Conservation (phyloP, 768 basidiomycete species). For the Boletus sp. region DNA sequence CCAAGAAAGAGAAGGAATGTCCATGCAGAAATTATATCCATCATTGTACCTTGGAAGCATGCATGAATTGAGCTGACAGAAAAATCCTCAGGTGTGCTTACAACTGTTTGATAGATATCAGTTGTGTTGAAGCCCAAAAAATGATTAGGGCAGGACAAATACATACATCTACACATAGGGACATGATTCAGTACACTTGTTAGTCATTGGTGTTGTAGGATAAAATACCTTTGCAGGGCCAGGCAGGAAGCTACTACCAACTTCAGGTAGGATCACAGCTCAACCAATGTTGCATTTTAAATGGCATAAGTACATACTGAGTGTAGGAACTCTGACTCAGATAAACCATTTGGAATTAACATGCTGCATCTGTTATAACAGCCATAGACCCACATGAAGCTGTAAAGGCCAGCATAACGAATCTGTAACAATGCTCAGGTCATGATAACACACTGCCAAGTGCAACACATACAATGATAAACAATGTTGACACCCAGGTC, state of each 20-base stretch:
- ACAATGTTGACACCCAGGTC: constrained; percentile 1
- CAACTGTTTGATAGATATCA: not conserved
- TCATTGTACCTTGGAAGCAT: not conserved
- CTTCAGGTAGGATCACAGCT: not conserved
- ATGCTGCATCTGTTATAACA: too few species aligned
- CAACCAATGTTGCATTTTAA: not conserved
- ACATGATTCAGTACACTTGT: not conserved
- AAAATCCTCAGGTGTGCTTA: not conserved
- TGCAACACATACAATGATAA: not conserved
- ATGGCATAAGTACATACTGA: constrained; percentile 1
- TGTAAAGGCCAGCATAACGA: constrained; percentile 3
- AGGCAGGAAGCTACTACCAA: constrained; percentile 2
- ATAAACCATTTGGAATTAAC: not conserved
- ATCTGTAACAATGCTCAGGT: not conserved
- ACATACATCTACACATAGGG: constrained; percentile 7
- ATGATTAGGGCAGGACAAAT: not conserved
- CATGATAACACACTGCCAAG: not conserved
- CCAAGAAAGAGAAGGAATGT: not conserved
- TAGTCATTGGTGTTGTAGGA: not conserved
- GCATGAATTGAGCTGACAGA: not conserved
- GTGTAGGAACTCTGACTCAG: not conserved
- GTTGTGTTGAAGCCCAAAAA: too few species aligned
- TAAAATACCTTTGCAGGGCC: not conserved
- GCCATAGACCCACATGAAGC: too few species aligned
- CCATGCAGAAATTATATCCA: not conserved